Evolutionary conservation across 176 grass and related monocot species (phyloP).

Genomic region (Oryza longistaminata): DNA sequence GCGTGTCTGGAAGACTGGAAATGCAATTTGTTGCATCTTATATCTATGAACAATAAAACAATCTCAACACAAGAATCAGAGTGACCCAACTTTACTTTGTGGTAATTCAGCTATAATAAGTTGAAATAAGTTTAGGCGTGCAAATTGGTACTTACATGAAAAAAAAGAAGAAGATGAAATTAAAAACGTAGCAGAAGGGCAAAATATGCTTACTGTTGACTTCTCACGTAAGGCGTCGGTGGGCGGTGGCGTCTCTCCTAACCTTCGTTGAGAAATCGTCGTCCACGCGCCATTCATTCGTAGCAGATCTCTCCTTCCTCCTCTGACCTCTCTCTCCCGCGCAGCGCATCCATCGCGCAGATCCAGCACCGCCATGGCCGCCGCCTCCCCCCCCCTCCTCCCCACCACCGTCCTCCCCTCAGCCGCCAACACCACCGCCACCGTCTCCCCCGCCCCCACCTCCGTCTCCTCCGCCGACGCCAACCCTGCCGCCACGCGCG

Average conservation of each 20-base stretch:
- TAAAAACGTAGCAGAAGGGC: background rate
- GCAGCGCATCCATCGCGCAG: too few species aligned
- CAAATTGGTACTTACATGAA: too few species aligned
- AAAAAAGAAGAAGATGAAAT: background rate
- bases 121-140: too few species aligned
- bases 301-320: background rate
- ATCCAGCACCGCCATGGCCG: constrained; percentile 9
- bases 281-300: background rate
- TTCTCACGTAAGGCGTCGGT: background rate
- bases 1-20: too few species aligned
- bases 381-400: constrained; percentile 25
- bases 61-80: background rate
- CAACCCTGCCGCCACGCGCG: constrained; percentile 22
- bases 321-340: too few species aligned
- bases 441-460: background rate
- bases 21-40: too few species aligned
- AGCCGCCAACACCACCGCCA: background rate
- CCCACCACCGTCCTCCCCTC: constrained; percentile 13
- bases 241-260: background rate
- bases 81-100: too few species aligned
- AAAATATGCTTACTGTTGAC: background rate
- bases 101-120: too few species aligned
- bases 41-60: background rate
- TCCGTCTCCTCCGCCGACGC: background rate
- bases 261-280: background rate